Evolutionary conservation across 495 filamentous ascomycete species (phyloP), one percentile per base, ranked within the genome.

Genomic region (Podospora comata): DNA sequence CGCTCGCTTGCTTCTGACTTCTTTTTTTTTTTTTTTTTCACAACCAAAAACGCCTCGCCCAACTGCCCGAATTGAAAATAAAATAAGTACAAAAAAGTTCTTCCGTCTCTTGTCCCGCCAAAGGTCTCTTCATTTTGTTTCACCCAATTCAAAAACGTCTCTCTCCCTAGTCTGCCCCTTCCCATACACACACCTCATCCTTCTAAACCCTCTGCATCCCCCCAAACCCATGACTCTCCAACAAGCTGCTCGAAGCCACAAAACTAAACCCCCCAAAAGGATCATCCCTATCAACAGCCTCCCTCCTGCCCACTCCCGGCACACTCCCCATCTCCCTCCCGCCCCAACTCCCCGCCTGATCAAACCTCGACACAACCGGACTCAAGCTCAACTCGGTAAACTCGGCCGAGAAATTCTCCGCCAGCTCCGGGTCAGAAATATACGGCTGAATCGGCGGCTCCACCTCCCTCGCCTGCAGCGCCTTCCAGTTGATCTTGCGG

Each of bases 211-310:
- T 2, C 20, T 28, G 68, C 69, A 56, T 67, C 65, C 5, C 28
- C 55, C 30, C 44, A 16, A 30, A 72, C 65, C 62, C 73, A 59
- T 62, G 79, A 65, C 85, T 82, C 74, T 92, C 91, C 63, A 99
- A 83, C 76, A 98, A 77, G 74, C 94, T 97, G 75, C 85, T 89
- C 63, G 92, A 91, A 23, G 93, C 96, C 67, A 97, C 94, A 78
- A 91, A 99, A 79, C 92, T 97, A 76, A 99, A 99, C 2, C 96
- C 95, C 18, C 94, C 93, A 81, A 99, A 98, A 1, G 87, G 87
- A 78, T 97, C 87, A 54, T 87, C 85, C 71, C 86, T 87, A 66
- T n/a, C 20, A 32, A 64, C 20, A 32, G 63, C 67, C 7, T 72
- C 77, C 68, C 79, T 79, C 34, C 76, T 76, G 66, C 73, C 76